A percentile compares a stretch with the other conserved stretches of the same genome.
Evolutionary conservation across 2,329 filamentous ascomycete species (phyloP).

Genomic region (Colletotrichum melonis): DNA sequence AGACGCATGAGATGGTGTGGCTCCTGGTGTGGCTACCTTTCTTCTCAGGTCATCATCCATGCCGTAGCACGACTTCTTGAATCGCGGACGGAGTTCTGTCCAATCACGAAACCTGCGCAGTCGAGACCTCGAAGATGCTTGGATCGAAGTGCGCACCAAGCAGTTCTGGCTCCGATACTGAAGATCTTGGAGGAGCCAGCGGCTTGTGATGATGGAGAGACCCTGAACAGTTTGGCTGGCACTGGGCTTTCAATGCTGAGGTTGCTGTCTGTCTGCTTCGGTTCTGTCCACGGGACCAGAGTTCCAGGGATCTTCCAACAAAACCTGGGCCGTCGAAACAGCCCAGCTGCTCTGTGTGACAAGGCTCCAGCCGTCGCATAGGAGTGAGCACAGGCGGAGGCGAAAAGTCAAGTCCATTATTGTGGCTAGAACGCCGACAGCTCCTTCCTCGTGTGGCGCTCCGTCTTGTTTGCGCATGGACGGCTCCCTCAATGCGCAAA

Average conservation of each 20-base stretch:
- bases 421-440: neutral
- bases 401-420: neutral
- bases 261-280: conserved; percentile 12
- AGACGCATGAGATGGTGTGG: conserved; percentile 29
- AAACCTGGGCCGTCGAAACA: conserved; percentile 24
- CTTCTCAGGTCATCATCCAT: conserved; percentile 12
- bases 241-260: conserved; percentile 7
- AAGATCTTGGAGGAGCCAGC: conserved; percentile 5
- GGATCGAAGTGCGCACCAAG: conserved; percentile 10
- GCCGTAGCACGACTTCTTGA: conserved; percentile 28
- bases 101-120: conserved; percentile 31
- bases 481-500: neutral
- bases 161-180: neutral
- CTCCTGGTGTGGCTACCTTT: conserved; percentile 29
- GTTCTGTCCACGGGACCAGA: conserved; percentile 19
- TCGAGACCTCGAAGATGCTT: conserved; percentile 10
- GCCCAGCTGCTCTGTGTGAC: conserved; percentile 11
- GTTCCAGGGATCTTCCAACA: conserved; percentile 30
- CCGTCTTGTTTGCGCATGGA: neutral
- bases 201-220: conserved; percentile 8
- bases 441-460: neutral
- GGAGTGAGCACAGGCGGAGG: conserved; percentile 16
- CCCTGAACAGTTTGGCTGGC: conserved; percentile 2
- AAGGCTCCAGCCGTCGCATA: conserved; percentile 9
- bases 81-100: conserved; percentile 12